Conservation (phyloP, 2,329 filamentous ascomycete genomes). For the Pseudopyricularia javanii region DNA sequence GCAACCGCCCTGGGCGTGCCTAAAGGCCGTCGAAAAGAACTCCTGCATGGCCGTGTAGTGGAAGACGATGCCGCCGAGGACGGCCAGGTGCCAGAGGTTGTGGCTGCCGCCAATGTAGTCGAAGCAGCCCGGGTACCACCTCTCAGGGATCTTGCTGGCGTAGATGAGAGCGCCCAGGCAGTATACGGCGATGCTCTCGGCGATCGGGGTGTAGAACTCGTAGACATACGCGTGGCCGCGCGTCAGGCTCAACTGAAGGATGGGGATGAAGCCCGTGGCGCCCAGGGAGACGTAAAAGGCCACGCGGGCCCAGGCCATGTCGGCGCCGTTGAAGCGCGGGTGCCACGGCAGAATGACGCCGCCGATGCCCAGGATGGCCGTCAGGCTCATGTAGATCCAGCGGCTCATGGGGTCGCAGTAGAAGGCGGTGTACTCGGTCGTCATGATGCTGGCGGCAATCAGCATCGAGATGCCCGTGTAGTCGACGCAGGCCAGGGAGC, state of each 20-base stretch:
- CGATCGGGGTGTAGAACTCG: conserved; percentile 79
- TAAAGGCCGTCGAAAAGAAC: conserved; percentile 73
- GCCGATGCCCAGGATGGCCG: conserved; percentile 67
- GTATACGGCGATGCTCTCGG: conserved; percentile 81
- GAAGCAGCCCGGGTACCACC: conserved; percentile 85
- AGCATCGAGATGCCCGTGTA: conserved; percentile 95
- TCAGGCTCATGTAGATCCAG: conserved; percentile 74
- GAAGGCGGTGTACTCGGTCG: conserved; percentile 95
- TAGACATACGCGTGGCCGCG: conserved; percentile 71
- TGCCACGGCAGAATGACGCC: conserved; percentile 94
- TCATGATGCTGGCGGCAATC: conserved; percentile 93
- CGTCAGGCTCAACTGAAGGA: conserved; percentile 69
- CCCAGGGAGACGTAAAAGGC: conserved; percentile 83
- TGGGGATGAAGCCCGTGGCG: conserved; percentile 77
- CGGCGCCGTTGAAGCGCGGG: conserved; percentile 79
- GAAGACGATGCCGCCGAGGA: conserved; percentile 90
- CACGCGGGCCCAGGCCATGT: conserved; percentile 90
- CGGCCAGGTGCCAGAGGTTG: conserved; percentile 94
- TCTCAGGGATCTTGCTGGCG: conserved; percentile 82
- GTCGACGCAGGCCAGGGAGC: conserved; percentile 93
- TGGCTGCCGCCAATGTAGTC: conserved; percentile 93
- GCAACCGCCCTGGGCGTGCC: conserved; percentile 50
- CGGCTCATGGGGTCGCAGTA: conserved; percentile 89
- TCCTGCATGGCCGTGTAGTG: conserved; percentile 95
- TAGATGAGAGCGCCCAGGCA: conserved; percentile 76